Evolutionary conservation across 1,284 basidiomycete species (phyloP), one percentile per base, ranked within the genome.

Genomic region (Marasmius oreades): DNA sequence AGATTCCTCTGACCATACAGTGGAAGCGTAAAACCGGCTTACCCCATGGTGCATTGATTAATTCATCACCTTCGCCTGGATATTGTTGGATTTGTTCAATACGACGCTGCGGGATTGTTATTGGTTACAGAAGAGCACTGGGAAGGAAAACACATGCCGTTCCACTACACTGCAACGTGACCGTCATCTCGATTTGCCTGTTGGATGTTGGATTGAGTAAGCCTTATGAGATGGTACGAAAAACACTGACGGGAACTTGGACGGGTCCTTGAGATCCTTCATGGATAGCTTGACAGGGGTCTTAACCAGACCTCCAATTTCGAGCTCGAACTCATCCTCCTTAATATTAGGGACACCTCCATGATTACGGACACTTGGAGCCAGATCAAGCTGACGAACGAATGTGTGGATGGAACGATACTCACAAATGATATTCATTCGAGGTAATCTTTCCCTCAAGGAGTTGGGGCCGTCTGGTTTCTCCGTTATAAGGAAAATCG

Each of bases 1-100:
- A 24, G 31, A 34, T 26, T 10, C 26, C 16, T 8, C 24, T 28
- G 11, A 51, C 14, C 16, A n/a, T 14, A 53, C 11, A 24, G 34
- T 42, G 43, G 20, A 20, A n/a, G 23, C 24, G 34, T 31, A 33
- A 43, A 42, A 26, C 5, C 50, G 10, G 57, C 66, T 31, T 47
- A 70, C 68, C 69, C 80, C 79, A 81, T 20, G 78, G 79, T 16
- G 79, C 78, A 57, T 81, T 78, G 61, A 81, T 78, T 43, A 82
- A 67, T 59, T 82, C 81, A 59, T 82, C 81, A 20, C 80, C 81
- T 34, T 82, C 79, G n/a, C 80, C 81, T 5, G 80, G 81, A 59
- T 82, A 81, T 58, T 78, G 69, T 24, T 68, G 64, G 50, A 82
- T 81, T 62, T 83, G 81, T 56, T 82, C 80, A 7, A 81, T 73